Evolutionary conservation across 208 protist genomes (phyloP), one percentile per base, ranked within the genome.

Genomic region (Phytomonas sp.): DNA sequence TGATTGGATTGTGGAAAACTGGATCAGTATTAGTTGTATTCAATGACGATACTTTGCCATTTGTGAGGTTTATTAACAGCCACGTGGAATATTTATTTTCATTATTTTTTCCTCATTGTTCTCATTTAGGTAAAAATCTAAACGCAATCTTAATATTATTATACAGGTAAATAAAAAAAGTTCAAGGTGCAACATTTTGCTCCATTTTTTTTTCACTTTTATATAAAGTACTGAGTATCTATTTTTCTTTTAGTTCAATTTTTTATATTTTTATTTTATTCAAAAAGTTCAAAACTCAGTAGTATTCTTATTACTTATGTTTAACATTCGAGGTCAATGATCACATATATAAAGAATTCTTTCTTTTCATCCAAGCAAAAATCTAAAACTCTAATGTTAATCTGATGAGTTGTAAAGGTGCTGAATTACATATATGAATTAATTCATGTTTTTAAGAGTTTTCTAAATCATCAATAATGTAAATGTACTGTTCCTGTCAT

Each of bases 91-190:
- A 0, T 26, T 66, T 65, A 26, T 71, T 71, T 34, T 71, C 60
- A 34, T 5, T 71, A 52, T 65, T 71, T 71, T 69, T 34, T 71
- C 67, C 49, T 32, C 30, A 60, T 70, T 40, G n/a, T 30, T 40
- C 59, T 68, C 32, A 67, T 67, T 67, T 71, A 59, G 16, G 29
- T 34, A 64, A 19, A 66, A 60, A 11, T 14, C 33, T 29, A 69
- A n/a, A 69, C 40, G 19, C 12, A n/a, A n/a, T n/a, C 23, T 60
- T n/a, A n/a, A 60, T 60, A 60, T 60, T 60, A 60, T n/a, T 23
- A n/a, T 60, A 60, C n/a, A 60, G 49, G 23, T 60, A 23, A 60
- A 60, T 23, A n/a, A 60, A n/a, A 60, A n/a, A n/a, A 60, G n/a
- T 60, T n/a, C n/a, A 60, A 60, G 23, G n/a, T n/a, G 23, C n/a